phyloP scores from a whole-genome alignment of 2,329 filamentous ascomycete genomes.

The Diaporthe ampelina region DNA sequence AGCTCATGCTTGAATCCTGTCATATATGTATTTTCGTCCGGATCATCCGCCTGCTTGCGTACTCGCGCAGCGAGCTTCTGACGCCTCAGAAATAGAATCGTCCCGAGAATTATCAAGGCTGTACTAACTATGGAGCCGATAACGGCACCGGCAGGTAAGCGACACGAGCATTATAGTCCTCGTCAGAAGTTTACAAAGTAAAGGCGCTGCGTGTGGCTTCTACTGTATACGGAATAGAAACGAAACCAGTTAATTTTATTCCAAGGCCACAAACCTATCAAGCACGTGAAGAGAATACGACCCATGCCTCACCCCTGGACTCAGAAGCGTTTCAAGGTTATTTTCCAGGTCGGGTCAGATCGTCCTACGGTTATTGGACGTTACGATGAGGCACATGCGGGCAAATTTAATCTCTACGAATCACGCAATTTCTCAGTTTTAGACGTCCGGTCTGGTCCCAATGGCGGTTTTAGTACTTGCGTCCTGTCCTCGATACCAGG shows the following conservation, averaged over 20 bases:
- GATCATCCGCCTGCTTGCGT: neutral
- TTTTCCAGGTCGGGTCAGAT: too few species aligned
- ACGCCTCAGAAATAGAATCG: neutral
- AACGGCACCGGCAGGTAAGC: neutral
- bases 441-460: neutral
- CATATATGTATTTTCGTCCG: neutral
- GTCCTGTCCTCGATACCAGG: neutral
- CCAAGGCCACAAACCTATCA: too few species aligned
- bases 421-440: neutral
- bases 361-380: neutral
- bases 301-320: too few species aligned
- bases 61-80: neutral
- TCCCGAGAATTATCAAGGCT: conserved; percentile 4
- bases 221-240: too few species aligned
- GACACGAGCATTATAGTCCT: too few species aligned
- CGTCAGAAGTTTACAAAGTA: too few species aligned
- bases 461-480: neutral
- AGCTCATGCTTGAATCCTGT: conserved; percentile 2
- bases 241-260: too few species aligned
- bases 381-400: neutral
- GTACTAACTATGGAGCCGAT: neutral
- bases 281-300: too few species aligned
- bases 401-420: neutral
- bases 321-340: too few species aligned
- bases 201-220: too few species aligned